Conservation (phyloP, 75 land plant species). For the Cryptomeria japonica region DNA sequence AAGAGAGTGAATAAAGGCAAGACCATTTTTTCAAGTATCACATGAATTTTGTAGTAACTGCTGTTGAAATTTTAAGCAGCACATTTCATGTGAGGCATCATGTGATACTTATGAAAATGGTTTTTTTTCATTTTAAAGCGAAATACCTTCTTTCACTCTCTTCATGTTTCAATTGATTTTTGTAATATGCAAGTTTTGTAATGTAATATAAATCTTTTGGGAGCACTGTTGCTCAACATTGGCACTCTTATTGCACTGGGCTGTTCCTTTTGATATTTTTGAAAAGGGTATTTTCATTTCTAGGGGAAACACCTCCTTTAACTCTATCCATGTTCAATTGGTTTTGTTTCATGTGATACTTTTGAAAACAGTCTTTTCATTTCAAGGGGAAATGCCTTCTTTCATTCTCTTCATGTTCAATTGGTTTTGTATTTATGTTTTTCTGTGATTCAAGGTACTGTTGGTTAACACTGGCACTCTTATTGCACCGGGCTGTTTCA, state of each 20-base stretch:
- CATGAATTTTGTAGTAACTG: background rate
- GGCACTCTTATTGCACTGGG: no score
- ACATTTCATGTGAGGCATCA: background rate
- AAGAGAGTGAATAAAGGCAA: no score
- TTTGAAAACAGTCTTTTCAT: background rate
- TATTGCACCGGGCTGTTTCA: slow-evolving; percentile 11
- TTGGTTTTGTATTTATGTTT: background rate
- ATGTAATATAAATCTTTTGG: no score
- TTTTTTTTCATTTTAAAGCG: background rate
- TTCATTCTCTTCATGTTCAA: background rate
- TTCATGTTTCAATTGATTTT: no score
- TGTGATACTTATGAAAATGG: background rate
- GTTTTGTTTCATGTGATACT: no score
- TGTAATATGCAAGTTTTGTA: no score
- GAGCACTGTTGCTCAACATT: no score
- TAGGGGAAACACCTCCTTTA: no score
- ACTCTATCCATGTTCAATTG: no score
- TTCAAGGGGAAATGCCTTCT: background rate
- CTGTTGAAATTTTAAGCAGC: background rate
- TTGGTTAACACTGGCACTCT: background rate
- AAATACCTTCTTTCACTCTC: background rate
- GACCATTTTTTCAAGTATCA: no score
- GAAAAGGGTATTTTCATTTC: no score
- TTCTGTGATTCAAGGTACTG: background rate
- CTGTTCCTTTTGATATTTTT: no score